Conservation (phyloP, 75 land plant genomes). For the Sequoia sempervirens region DNA sequence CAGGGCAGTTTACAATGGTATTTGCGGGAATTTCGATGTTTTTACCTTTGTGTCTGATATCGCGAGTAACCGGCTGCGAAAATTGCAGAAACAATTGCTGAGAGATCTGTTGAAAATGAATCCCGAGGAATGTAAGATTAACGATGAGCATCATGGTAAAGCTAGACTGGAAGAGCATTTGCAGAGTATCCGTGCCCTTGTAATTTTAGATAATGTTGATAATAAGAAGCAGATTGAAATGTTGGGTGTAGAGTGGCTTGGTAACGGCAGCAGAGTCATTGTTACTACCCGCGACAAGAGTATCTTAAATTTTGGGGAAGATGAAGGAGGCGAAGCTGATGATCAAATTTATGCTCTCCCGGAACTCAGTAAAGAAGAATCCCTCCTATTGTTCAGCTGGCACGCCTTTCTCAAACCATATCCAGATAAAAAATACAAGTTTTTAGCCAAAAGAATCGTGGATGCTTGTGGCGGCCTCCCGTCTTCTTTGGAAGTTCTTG, state of each 20-base stretch:
- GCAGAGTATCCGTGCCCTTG: neutral
- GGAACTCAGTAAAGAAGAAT: neutral
- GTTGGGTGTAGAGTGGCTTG: neutral
- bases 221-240: neutral
- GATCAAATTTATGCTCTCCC: neutral
- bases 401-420: neutral
- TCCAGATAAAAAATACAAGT: neutral
- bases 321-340: neutral
- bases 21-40: neutral
- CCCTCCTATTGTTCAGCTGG: neutral
- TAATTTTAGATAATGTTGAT: neutral
- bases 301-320: neutral
- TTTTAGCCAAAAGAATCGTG: neutral
- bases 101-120: neutral
- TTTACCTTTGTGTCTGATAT: neutral
- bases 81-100: neutral
- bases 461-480: neutral
- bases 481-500: neutral
- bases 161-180: neutral
- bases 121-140: neutral
- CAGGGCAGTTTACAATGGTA: neutral
- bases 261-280: neutral
- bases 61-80: neutral
- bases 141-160: neutral
- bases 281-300: neutral